These are phyloP conservation scores for Starmerella floris DNA, from an alignment of 805 yeast genomes.

Conservation along the genomic window DNA sequence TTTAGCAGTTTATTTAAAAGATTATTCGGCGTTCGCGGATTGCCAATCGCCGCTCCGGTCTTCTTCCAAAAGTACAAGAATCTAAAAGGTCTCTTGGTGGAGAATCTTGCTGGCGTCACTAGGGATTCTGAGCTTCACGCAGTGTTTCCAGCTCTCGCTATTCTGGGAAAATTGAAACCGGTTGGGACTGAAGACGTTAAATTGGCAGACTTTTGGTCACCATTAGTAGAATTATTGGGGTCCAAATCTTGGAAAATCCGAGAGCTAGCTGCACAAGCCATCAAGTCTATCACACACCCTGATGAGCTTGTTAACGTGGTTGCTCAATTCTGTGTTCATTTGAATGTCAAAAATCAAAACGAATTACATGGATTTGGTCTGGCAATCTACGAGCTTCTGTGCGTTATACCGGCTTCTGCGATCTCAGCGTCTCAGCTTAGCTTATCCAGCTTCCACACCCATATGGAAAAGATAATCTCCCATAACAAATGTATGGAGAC, in stretches of 20 bases:
- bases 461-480: not conserved
- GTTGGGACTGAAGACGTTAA: conserved; percentile 40
- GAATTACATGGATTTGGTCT: conserved; percentile 42
- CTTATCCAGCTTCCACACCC: not conserved
- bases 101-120: conserved; percentile 17
- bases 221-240: conserved; percentile 37
- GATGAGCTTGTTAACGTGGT: conserved; percentile 26
- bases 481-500: conserved; percentile 14
- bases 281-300: conserved; percentile 36
- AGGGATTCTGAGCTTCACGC: conserved; percentile 32
- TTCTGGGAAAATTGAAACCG: conserved; percentile 55
- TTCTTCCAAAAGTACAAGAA: conserved; percentile 58
- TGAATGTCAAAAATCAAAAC: conserved; percentile 29
- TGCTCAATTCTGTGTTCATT: conserved; percentile 18
- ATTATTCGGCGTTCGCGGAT: conserved; percentile 46
- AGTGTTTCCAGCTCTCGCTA: conserved; percentile 61
- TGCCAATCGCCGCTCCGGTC: conserved; percentile 39
- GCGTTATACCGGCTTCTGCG: not conserved
- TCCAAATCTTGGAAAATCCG: conserved; percentile 68
- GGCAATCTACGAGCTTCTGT: conserved; percentile 4
- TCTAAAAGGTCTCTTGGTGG: conserved; percentile 37
- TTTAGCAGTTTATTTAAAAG: conserved; percentile 74
- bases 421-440: not conserved
- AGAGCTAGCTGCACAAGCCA: conserved; percentile 68
- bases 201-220: conserved; percentile 38